A percentile compares a stretch with the other conserved stretches of the same genome.
These are phyloP conservation scores for Fusarium sp. DNA, from an alignment of 2,329 filamentous ascomycete genomes.

Conservation along the genomic window DNA sequence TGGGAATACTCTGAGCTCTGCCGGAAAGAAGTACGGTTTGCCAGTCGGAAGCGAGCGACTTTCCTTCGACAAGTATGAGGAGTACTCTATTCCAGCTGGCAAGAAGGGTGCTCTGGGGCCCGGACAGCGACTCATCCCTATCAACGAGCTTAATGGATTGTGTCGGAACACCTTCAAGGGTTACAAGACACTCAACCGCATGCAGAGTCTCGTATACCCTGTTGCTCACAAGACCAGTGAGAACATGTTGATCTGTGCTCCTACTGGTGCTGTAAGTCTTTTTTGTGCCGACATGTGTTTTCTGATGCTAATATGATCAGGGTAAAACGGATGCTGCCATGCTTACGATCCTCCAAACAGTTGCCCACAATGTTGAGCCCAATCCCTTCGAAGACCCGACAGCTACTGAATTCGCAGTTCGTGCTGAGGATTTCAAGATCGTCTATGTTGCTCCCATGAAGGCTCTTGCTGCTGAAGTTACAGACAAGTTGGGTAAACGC, in stretches of 20 bases:
- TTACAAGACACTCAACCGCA: conserved; percentile 93
- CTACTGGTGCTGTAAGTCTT: conserved; percentile 82
- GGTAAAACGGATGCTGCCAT: conserved; percentile 99
- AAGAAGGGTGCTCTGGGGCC: conserved; percentile 79
- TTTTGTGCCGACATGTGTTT: conserved; percentile 31
- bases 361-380: conserved; percentile 86
- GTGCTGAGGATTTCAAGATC: conserved; percentile 92
- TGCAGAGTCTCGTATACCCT: conserved; percentile 97
- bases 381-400: conserved; percentile 80
- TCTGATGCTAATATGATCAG: conserved; percentile 48
- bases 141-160: conserved; percentile 87
- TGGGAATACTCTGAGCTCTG: conserved; percentile 84
- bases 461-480: conserved; percentile 94
- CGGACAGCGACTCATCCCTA: conserved; percentile 80
- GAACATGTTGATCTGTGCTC: conserved; percentile 98
- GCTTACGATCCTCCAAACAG: conserved; percentile 92
- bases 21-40: conserved; percentile 85
- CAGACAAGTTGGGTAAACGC: conserved; percentile 90
- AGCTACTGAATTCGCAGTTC: conserved; percentile 84
- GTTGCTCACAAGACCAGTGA: conserved; percentile 96
- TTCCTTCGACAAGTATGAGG: conserved; percentile 85
- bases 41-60: conserved; percentile 79
- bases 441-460: conserved; percentile 99
- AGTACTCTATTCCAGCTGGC: conserved; percentile 86
- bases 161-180: conserved; percentile 93